phyloP scores from a whole-genome alignment of 768 basidiomycete species.

The Collybia nuda region DNA sequence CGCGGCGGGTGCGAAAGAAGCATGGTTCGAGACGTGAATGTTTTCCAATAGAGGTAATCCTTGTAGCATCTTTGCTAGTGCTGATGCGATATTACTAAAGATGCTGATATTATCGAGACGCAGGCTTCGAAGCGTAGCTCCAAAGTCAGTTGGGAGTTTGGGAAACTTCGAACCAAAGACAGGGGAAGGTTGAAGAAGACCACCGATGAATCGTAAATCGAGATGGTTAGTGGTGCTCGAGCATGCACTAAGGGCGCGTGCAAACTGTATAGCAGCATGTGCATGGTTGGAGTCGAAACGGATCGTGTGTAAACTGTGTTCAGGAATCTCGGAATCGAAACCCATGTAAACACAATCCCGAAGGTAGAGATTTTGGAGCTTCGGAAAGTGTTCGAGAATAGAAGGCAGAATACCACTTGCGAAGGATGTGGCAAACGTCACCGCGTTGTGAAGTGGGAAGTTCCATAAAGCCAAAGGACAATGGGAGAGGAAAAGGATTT shows the following conservation, averaged over 20 bases:
- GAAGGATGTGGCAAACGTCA: constrained; percentile 25
- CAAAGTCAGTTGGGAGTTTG: constrained; percentile 1
- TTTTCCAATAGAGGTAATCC: constrained; percentile 19
- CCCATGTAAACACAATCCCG: constrained; percentile 25
- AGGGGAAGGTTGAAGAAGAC: constrained; percentile 22
- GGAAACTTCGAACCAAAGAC: constrained; percentile 11
- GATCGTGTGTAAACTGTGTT: constrained; percentile 21
- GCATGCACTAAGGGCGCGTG: constrained; percentile 19
- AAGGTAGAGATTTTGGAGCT: constrained; percentile 22
- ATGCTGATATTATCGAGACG: constrained; percentile 28
- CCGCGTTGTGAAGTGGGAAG: constrained; percentile 14
- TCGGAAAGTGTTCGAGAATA: constrained; percentile 20
- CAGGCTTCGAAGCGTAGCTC: constrained; percentile 17
- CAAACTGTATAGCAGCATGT: constrained; percentile 21
- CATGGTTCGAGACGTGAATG: constrained; percentile 26
- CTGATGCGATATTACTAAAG: constrained; percentile 19
- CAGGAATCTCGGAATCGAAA: constrained; percentile 17
- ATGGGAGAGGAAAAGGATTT: constrained; percentile 22
- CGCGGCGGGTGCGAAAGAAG: constrained; percentile 17
- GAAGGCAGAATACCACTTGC: constrained; percentile 25
- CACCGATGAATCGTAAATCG: constrained; percentile 27
- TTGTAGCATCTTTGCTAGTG: constrained; percentile 20
- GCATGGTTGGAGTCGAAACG: constrained; percentile 26
- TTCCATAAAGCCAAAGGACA: constrained; percentile 27
- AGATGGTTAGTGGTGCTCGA: constrained; percentile 17